These are phyloP conservation scores for Beauveria rudraprayagi DNA, from an alignment of 2,329 filamentous ascomycete species.

Conservation along the genomic window DNA sequence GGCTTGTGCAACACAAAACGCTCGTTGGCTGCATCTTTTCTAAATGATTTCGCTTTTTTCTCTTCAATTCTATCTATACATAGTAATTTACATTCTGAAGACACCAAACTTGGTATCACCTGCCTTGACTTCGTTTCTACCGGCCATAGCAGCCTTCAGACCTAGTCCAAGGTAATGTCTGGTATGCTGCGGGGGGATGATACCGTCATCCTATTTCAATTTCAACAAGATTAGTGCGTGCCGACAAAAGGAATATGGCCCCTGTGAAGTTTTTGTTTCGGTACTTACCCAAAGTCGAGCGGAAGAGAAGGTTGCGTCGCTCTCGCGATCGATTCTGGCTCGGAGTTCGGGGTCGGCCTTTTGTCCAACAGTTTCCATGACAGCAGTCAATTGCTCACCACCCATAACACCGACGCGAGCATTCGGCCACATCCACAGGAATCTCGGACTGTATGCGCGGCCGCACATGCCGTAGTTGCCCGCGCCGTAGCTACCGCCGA, in stretches of 20 bases:
- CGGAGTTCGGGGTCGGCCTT: constrained; percentile 72
- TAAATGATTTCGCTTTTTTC: neutral
- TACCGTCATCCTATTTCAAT: constrained; percentile 59
- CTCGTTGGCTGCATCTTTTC: neutral
- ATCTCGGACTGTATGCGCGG: constrained; percentile 80
- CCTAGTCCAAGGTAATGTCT: constrained; percentile 63
- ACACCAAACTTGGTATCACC: constrained; percentile 67
- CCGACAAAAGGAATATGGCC: neutral
- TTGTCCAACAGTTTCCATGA: constrained; percentile 92
- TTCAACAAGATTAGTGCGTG: neutral
- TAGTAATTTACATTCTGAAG: constrained; percentile 61
- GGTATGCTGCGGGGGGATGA: constrained; percentile 72
- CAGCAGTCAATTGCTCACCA: constrained; percentile 77
- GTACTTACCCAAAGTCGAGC: constrained; percentile 74
- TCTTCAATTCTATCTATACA: neutral
- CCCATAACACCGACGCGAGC: constrained; percentile 97
- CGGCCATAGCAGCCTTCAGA: constrained; percentile 63
- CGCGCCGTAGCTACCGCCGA: constrained; percentile 87
- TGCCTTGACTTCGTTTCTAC: constrained; percentile 52
- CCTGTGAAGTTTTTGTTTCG: neutral
- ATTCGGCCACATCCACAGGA: constrained; percentile 96
- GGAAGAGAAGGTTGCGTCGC: constrained; percentile 78
- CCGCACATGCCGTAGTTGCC: constrained; percentile 99
- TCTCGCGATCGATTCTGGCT: constrained; percentile 81
- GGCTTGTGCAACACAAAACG: neutral